Evolutionary conservation across 495 filamentous ascomycete species (phyloP), one percentile per base, ranked within the genome.

Genomic region (Xylaria scruposa): DNA sequence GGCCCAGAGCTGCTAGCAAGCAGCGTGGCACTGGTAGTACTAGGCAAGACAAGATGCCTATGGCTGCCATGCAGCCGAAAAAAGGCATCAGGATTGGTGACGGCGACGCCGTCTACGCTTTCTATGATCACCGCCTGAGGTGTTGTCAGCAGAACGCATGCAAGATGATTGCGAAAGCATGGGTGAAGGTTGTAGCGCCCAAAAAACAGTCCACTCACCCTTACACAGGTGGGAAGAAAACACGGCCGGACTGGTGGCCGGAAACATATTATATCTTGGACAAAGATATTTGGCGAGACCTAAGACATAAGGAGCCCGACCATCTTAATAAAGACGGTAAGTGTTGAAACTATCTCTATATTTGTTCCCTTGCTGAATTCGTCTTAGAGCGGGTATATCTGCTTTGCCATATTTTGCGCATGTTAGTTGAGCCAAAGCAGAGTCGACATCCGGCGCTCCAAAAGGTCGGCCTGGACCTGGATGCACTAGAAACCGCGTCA

Each of bases 131-230:
- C 24, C 81, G 89, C 0, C 90, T 95, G 72, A 87, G 88, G 67
- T 85, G 85, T 38, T 83, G 93, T 65, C 92, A 95, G 75, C 93
- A 97, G 76, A 86, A 88, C 8, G 88, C 90, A 61, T 91, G 91
- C 80, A 92, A 93, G 74, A 81, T 88, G 21, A 88, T 97, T 42
- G 88, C 88, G 10, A 97, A 95, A 78, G 90, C 87, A 4, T 95
- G 94, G 81, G 91, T 97, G 74, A 94, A 92, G 75, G 85, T 90
- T 19, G 91, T 97, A 3, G 92, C 94, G 63, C 92, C 94, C 0
- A 93, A 92, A 72, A 98, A 98, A 79, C 94, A 97, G 77, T 90
- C 91, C 0, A 90, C 87, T 56, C 90, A 92, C 73, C 95, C 95
- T 0, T 98, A 97, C 79, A 94, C 91, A 31, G 86, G 88, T 21